A percentile compares a stretch with the other conserved stretches of the same genome.
phyloP scores from a whole-genome alignment of 768 basidiomycete species.

The Phylloporus arenicola region DNA sequence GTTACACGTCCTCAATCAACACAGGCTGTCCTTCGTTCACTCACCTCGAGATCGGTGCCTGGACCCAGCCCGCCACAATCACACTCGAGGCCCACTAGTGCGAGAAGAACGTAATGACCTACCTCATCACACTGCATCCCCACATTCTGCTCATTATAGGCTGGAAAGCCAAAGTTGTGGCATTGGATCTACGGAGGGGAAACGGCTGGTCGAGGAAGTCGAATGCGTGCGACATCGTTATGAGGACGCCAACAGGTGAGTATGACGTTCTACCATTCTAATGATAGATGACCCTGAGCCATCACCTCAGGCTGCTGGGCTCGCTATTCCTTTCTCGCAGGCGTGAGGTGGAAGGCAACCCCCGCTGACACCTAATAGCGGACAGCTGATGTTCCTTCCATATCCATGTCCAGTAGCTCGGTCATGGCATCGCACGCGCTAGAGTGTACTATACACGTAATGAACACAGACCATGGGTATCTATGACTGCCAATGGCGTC shows the following conservation, averaged over 20 bases:
- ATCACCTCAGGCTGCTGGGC: constrained; percentile 48
- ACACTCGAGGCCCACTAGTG: neutral
- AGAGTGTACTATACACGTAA: neutral
- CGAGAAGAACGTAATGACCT: constrained; percentile 4
- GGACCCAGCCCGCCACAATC: neutral
- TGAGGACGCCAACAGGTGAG: constrained; percentile 60
- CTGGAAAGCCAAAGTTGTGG: neutral
- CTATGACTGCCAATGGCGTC: neutral
- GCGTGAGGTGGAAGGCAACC: constrained; percentile 23
- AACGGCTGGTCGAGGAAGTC: constrained; percentile 35
- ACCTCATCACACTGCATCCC: constrained; percentile 1
- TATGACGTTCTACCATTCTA: constrained; percentile 20
- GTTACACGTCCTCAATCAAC: constrained; percentile 62
- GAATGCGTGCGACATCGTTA: constrained; percentile 53
- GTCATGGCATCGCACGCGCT: neutral
- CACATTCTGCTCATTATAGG: constrained; percentile 1
- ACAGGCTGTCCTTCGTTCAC: constrained; percentile 44
- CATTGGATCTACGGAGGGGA: constrained; percentile 3
- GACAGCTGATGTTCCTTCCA: no score
- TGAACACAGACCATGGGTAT: constrained; percentile 11
- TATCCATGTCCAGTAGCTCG: neutral
- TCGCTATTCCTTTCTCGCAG: constrained; percentile 61
- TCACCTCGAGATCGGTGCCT: constrained; percentile 8
- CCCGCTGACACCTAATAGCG: neutral
- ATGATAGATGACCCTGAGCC: constrained; percentile 2